A percentile compares a stretch with the other conserved stretches of the same genome.
These are phyloP conservation scores for Malassezia yamatoensis DNA, from an alignment of 1,284 basidiomycete genomes.

Conservation along the genomic window DNA sequence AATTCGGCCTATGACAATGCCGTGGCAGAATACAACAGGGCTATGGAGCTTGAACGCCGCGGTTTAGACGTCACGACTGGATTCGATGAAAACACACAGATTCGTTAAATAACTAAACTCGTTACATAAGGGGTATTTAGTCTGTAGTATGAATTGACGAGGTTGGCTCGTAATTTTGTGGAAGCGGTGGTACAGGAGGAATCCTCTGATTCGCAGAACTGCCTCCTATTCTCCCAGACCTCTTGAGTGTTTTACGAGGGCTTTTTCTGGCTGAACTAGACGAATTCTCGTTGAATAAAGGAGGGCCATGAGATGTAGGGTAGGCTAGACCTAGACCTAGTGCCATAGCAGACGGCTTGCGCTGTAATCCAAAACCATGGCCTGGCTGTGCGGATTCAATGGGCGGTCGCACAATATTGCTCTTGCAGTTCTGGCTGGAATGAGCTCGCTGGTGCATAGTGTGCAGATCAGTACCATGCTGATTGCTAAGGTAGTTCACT, in stretches of 20 bases:
- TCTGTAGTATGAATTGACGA: not conserved
- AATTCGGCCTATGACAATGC: conserved; percentile 11
- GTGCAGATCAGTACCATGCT: too few relatives aligned
- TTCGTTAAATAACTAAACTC: not conserved
- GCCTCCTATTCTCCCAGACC: not conserved
- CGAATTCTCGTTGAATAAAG: not conserved
- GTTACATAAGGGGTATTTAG: not conserved
- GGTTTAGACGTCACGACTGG: conserved; percentile 15
- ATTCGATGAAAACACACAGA: conserved; percentile 1
- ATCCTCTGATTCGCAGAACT: not conserved
- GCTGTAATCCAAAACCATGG: not conserved
- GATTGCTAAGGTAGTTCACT: too few relatives aligned
- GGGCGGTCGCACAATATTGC: not conserved
- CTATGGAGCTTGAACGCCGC: conserved; percentile 13
- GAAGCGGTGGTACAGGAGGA: not conserved
- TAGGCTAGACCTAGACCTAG: conserved; percentile 4
- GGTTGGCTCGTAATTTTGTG: not conserved
- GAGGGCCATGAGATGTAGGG: not conserved
- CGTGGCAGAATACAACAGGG: conserved; percentile 8
- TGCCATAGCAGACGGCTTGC: conserved; percentile 8
- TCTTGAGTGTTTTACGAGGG: not conserved
- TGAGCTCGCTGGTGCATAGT: too few relatives aligned
- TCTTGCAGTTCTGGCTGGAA: not conserved
- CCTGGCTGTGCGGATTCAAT: not conserved
- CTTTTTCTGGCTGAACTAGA: not conserved